These are phyloP conservation scores for Scheffersomyces lignicola DNA, from an alignment of 1,139 yeast genomes.

Conservation along the genomic window DNA sequence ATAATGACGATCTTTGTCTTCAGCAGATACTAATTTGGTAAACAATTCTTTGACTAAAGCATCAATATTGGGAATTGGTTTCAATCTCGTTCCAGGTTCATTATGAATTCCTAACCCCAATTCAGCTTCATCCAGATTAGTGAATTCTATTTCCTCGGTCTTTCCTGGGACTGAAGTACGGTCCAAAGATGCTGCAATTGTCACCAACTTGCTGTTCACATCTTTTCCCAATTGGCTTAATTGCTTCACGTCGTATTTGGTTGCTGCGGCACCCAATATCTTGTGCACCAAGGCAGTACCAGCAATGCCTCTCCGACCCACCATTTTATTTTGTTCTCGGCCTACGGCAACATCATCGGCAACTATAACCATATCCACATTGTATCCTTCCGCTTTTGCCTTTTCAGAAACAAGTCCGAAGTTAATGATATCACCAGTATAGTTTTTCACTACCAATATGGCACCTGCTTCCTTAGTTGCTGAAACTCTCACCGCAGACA, in stretches of 20 bases:
- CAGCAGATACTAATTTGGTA: slow-evolving; percentile 49
- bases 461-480: slow-evolving; percentile 61
- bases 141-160: slow-evolving; percentile 45
- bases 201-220: slow-evolving; percentile 67
- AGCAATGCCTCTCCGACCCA: slow-evolving; percentile 91
- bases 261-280: slow-evolving; percentile 70
- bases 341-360: slow-evolving; percentile 96
- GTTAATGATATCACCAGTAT: slow-evolving; percentile 91
- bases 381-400: slow-evolving; percentile 73
- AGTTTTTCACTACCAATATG: slow-evolving; percentile 78
- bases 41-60: slow-evolving; percentile 55
- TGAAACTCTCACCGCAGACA: slow-evolving; percentile 67
- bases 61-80: slow-evolving; percentile 70
- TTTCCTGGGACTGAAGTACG: slow-evolving; percentile 90
- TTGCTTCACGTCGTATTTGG: slow-evolving; percentile 35
- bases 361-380: slow-evolving; percentile 70
- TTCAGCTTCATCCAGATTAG: slow-evolving; percentile 64
- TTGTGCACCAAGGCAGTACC: slow-evolving; percentile 89
- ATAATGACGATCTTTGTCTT: slow-evolving; percentile 69
- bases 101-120: slow-evolving; percentile 96
- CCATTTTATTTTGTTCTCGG: slow-evolving; percentile 79
- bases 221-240: slow-evolving; percentile 65
- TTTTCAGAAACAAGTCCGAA: slow-evolving; percentile 90
- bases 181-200: slow-evolving; percentile 87
- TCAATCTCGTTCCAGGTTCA: slow-evolving; percentile 79